Base-by-base conservation (phyloP, 2,329 filamentous ascomycete genomes). In the Rhynchosporium graminicola region DNA sequence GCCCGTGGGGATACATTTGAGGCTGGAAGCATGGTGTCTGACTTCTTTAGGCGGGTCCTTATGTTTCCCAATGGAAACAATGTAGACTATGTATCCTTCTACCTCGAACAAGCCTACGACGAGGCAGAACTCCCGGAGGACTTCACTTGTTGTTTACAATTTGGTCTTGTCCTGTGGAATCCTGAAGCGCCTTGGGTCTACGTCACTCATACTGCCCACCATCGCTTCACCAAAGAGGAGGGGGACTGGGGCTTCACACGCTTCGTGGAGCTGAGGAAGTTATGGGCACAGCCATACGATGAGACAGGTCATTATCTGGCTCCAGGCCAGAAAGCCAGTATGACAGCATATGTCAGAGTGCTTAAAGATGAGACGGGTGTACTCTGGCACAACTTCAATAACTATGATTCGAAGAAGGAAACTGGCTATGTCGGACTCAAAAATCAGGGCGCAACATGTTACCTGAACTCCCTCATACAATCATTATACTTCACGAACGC, bases 241-340 rank as follows among this genome's bases (percentile, higher is more conserved):
- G 92, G 92, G 29, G 95, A 99, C 72, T 99, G 95, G 95, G 95
- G 95, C 1, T 99, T 99, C 76, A 99, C 95, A n/a, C 83, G 94
- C 61, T 99, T 98, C 74, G 87, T 92, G 12, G 95, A 98, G 75
- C 83, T 96, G 56, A 84, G 92, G 59, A 89, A 87, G 72, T 88
- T 98, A 75, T 96, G 97, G 74, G 88, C 88, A 64, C 80, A 87
- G 40, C 83, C 86, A 1, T 96, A 89, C 84, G 90, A 95, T 62
- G 85, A 86, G 28, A 79, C 80, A 28, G 79, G 77, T 43, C 83
- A 90, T 62, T 91, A 89, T 8, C 82, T 96, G 68, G 84, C 92
- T 20, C 91, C 96, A 73, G 86, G 91, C 70, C 89, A 94, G 62
- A 78, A 80, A 7, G 89, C 87, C 71, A 92, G 91, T 72, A 87